phyloP scores from a whole-genome alignment of 2,329 filamentous ascomycete genomes.

The Calonectria pteridis region DNA sequence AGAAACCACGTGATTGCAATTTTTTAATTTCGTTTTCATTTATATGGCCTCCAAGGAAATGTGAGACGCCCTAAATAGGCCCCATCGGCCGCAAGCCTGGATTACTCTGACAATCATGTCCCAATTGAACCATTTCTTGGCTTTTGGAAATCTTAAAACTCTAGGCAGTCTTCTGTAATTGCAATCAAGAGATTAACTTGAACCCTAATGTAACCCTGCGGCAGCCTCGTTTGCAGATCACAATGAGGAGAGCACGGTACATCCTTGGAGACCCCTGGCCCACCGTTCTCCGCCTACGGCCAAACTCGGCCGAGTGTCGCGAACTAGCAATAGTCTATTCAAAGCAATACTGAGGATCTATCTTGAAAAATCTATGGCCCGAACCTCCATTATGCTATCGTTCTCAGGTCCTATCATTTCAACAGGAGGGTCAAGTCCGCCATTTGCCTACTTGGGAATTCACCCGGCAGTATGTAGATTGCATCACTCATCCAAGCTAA shows the following conservation, averaged over 20 bases:
- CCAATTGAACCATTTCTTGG: not conserved
- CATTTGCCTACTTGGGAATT: not conserved
- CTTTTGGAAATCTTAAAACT: not conserved
- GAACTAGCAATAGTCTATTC: not conserved
- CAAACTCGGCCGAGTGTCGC: not conserved
- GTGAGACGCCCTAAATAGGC: not conserved
- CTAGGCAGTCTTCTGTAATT: not conserved
- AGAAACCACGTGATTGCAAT: not conserved
- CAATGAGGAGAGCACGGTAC: not conserved
- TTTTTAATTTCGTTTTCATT: not conserved
- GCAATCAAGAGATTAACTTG: not conserved
- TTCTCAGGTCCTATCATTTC: not conserved
- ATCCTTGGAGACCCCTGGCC: not conserved
- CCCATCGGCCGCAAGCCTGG: not conserved
- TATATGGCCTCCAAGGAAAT: not conserved
- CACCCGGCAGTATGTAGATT: not conserved
- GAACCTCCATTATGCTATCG: not conserved
- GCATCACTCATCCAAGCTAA: not conserved
- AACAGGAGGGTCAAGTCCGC: not conserved
- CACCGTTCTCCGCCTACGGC: not conserved
- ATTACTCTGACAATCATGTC: not conserved
- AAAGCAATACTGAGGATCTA: not conserved
- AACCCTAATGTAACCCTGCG: not conserved
- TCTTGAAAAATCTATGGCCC: not conserved
- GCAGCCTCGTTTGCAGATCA: not conserved